phyloP scores from a whole-genome alignment of 257 asterid genomes.

The Capsicum baccatum region DNA sequence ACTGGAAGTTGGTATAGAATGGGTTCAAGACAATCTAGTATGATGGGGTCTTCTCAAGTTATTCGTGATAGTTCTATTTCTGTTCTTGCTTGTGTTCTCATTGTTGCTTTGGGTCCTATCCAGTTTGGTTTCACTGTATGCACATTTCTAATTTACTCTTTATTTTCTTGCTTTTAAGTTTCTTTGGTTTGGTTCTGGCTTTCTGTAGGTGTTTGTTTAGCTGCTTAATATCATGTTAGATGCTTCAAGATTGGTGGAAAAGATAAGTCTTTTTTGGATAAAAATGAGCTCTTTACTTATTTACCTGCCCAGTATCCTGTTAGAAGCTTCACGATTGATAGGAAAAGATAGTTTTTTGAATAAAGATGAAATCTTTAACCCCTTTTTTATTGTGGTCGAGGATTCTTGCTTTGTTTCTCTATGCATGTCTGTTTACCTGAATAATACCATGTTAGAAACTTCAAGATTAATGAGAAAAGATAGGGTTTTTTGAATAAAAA shows the following conservation, averaged over 20 bases:
- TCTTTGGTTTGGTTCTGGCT: background rate
- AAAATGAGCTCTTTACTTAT: background rate
- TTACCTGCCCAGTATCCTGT: too few relatives aligned
- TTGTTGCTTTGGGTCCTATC: slow-evolving; percentile 90
- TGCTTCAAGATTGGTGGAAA: background rate
- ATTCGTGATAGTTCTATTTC: slow-evolving; percentile 81
- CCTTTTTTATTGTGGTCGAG: background rate
- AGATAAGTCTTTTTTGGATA: background rate
- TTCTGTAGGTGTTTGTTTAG: background rate
- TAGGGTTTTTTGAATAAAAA: background rate
- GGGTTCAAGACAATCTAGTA: slow-evolving; percentile 87
- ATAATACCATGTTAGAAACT: background rate
- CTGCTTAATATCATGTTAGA: background rate
- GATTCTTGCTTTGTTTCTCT: background rate
- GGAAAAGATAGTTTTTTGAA: background rate
- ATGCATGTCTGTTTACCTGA: background rate
- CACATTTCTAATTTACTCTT: slow-evolving; percentile 24
- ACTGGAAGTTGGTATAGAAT: slow-evolving; percentile 96
- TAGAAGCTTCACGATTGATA: too few relatives aligned
- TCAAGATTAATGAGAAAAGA: background rate
- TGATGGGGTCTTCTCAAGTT: slow-evolving; percentile 79
- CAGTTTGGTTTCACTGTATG: slow-evolving; percentile 93
- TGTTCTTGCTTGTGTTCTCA: slow-evolving; percentile 85
- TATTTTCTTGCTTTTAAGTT: background rate
- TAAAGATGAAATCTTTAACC: background rate